These are phyloP conservation scores for Amauroascus niger DNA, from an alignment of 2,329 filamentous ascomycete species.

Conservation along the genomic window DNA sequence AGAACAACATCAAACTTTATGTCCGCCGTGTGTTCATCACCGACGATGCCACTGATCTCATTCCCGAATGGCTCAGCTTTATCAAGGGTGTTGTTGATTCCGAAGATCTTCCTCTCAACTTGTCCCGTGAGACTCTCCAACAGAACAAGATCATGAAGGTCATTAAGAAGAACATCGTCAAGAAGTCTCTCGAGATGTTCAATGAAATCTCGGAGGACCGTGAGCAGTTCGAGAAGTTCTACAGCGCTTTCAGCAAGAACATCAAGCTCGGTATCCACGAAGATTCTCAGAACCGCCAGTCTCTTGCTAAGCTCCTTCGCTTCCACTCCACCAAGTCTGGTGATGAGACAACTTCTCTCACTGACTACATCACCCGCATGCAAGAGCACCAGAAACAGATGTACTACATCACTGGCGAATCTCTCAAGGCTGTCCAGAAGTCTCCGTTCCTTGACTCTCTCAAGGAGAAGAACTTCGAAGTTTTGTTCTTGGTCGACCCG, in stretches of 20 bases:
- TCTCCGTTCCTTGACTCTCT: conserved; percentile 98
- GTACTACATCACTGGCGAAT: conserved; percentile 99
- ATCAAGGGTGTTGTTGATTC: conserved; percentile 99
- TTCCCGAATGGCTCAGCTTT: conserved; percentile 98
- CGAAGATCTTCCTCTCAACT: conserved; percentile 97
- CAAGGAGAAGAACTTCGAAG: conserved; percentile 98
- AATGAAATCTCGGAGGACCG: conserved; percentile 98
- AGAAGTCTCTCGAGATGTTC: conserved; percentile 99
- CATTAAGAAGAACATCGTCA: conserved; percentile 99
- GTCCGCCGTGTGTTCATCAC: conserved; percentile 99
- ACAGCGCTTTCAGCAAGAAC: conserved; percentile 99
- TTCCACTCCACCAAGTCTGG: conserved; percentile 99
- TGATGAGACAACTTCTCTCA: conserved; percentile 86
- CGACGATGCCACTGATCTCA: conserved; percentile 96
- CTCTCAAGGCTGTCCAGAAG: conserved; percentile 93
- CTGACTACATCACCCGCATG: conserved; percentile 99
- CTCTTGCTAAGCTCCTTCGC: conserved; percentile 94
- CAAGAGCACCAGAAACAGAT: conserved; percentile 99
- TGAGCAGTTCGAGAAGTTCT: conserved; percentile 99
- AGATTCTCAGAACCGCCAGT: conserved; percentile 90
- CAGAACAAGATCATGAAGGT: conserved; percentile 99
- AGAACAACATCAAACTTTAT: conserved; percentile 99
- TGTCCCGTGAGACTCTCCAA: conserved; percentile 99
- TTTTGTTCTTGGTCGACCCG: conserved; percentile 97
- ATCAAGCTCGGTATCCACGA: conserved; percentile 99